Conservation (phyloP, 306 rosid genomes). For the Hylodesmum podocarpum region DNA sequence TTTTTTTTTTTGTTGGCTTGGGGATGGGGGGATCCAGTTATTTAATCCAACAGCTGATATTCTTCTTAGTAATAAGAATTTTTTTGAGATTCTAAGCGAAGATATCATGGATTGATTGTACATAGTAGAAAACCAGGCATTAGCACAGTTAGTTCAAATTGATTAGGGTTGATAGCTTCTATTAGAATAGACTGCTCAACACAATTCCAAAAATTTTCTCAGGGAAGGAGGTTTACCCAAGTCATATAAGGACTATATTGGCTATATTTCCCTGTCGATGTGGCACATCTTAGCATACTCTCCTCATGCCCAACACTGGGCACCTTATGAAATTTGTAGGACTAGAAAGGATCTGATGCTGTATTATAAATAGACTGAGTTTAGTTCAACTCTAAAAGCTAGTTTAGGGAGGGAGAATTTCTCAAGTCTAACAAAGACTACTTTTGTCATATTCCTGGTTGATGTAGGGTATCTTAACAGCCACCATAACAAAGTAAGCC, state of each 20-base stretch:
- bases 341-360: neutral
- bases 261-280: neutral
- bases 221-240: neutral
- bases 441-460: neutral
- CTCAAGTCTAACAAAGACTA: neutral
- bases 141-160: neutral
- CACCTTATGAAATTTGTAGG: neutral
- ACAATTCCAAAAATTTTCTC: neutral
- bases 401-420: neutral
- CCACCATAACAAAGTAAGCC: neutral
- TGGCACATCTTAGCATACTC: neutral
- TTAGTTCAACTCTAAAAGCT: neutral
- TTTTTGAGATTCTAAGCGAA: neutral
- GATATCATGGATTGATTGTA: constrained; percentile 1
- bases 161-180: constrained; percentile 1
- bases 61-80: neutral
- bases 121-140: neutral
- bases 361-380: neutral
- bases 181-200: neutral
- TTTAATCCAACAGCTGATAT: constrained; percentile 22
- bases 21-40: neutral
- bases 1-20: neutral
- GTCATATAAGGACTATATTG: neutral
- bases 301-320: neutral
- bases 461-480: neutral